phyloP scores from a whole-genome alignment of 257 asterid genomes.

The Datura wrightii region DNA sequence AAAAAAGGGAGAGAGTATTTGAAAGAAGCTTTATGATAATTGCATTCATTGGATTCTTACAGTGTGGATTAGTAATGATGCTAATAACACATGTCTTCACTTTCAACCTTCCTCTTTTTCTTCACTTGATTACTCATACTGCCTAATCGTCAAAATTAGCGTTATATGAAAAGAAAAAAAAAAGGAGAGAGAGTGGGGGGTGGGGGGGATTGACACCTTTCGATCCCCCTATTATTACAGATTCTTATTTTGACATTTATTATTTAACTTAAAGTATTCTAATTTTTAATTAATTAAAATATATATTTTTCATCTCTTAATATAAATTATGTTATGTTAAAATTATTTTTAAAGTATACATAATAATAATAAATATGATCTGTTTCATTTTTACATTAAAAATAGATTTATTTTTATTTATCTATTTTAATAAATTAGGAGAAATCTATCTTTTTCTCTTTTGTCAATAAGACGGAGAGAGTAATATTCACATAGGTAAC shows the following conservation, averaged over 20 bases:
- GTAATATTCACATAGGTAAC: background rate
- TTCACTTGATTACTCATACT: background rate
- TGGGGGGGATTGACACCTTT: background rate
- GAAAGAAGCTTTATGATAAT: constrained; percentile 11
- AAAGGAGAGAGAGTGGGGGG: no score
- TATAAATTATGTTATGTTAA: background rate
- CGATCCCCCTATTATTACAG: background rate
- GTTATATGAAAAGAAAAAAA: background rate
- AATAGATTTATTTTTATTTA: no score
- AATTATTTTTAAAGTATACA: background rate
- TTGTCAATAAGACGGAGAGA: no score
- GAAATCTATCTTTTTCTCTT: no score
- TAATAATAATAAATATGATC: no score
- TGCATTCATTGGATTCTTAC: constrained; percentile 27
- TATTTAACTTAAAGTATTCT: background rate
- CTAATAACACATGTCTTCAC: constrained; percentile 27
- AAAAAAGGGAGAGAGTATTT: background rate
- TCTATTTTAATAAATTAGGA: no score
- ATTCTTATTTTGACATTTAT: background rate
- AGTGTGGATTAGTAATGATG: background rate
- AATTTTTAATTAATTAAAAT: background rate
- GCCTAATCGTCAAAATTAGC: background rate
- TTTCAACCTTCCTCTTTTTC: constrained; percentile 13
- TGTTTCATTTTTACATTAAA: no score
- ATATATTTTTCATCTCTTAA: background rate